These are phyloP conservation scores for Euphorbia peplus DNA, from an alignment of 345 rosid species.

Conservation along the genomic window DNA sequence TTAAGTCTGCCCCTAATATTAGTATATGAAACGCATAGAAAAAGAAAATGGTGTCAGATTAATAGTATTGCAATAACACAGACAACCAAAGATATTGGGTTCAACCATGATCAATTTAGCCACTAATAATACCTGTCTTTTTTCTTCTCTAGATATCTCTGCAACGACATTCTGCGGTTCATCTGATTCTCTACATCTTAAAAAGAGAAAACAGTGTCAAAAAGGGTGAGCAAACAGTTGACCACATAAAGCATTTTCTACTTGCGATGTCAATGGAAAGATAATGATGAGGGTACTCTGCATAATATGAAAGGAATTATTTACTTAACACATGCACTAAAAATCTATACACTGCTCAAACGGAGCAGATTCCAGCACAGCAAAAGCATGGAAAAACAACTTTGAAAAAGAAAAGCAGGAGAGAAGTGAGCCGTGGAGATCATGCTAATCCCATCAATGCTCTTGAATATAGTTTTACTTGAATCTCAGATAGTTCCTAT, in stretches of 20 bases:
- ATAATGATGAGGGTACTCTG: neutral
- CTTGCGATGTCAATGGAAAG: neutral
- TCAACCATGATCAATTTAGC: constrained; percentile 10
- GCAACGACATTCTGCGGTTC: constrained; percentile 60
- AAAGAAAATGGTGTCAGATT: neutral
- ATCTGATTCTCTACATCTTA: constrained; percentile 67
- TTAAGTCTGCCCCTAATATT: constrained; percentile 55
- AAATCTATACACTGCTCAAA: neutral
- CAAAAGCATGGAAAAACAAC: neutral
- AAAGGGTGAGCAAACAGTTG: constrained; percentile 2
- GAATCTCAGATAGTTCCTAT: neutral
- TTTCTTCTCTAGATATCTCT: constrained; percentile 69
- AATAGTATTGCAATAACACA: neutral
- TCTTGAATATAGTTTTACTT: neutral
- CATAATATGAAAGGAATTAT: neutral
- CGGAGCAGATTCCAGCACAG: neutral
- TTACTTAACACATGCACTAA: neutral
- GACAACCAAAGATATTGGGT: constrained; percentile 1
- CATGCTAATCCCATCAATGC: neutral
- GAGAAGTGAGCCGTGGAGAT: neutral
- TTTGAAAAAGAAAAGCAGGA: neutral
- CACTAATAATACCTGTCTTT: constrained; percentile 60
- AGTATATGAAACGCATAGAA: constrained; percentile 8
- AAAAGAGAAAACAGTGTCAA: constrained; percentile 24
- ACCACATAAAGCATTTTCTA: neutral